Percentiles rank a stretch among this genome's conserved stretches.
These are phyloP conservation scores for Penicillium sp. DNA, from an alignment of 2,329 filamentous ascomycete genomes.

Conservation along the genomic window DNA sequence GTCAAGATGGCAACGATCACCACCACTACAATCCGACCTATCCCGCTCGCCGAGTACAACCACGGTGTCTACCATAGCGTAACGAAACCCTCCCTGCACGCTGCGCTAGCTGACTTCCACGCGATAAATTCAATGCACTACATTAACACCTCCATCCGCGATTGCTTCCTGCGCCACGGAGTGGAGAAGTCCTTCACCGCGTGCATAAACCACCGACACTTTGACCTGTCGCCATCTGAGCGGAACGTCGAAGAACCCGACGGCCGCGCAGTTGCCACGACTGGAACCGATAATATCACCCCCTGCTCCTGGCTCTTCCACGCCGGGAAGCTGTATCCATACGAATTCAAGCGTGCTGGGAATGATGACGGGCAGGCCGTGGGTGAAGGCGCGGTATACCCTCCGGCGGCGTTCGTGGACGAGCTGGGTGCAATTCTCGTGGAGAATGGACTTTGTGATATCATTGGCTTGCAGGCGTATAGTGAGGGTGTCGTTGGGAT, in stretches of 20 bases:
- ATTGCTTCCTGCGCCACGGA: constrained; percentile 5
- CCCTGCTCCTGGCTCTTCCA: constrained; percentile 3
- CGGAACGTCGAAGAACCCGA: neutral
- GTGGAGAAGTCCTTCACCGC: constrained; percentile 4
- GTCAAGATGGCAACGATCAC: neutral
- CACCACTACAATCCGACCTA: neutral
- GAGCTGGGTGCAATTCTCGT: neutral
- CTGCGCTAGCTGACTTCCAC: neutral
- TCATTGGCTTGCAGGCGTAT: constrained; percentile 7
- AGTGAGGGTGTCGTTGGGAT: constrained; percentile 1
- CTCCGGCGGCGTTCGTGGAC: neutral
- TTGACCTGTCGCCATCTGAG: neutral
- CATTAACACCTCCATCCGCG: constrained; percentile 10
- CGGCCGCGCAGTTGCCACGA: neutral
- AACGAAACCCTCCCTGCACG: constrained; percentile 3
- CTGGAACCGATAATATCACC: neutral
- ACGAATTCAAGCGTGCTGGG: neutral
- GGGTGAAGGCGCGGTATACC: no score
- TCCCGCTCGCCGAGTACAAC: neutral
- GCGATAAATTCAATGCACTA: neutral
- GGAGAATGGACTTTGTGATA: neutral
- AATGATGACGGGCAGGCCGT: no score
- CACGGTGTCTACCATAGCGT: constrained; percentile 9
- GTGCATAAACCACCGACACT: constrained; percentile 8
- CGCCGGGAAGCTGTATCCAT: neutral